Percentiles rank a stretch among this genome's conserved stretches.
These are phyloP conservation scores for Saccharomycopsis sp. DNA, from an alignment of 805 yeast species.

Conservation along the genomic window DNA sequence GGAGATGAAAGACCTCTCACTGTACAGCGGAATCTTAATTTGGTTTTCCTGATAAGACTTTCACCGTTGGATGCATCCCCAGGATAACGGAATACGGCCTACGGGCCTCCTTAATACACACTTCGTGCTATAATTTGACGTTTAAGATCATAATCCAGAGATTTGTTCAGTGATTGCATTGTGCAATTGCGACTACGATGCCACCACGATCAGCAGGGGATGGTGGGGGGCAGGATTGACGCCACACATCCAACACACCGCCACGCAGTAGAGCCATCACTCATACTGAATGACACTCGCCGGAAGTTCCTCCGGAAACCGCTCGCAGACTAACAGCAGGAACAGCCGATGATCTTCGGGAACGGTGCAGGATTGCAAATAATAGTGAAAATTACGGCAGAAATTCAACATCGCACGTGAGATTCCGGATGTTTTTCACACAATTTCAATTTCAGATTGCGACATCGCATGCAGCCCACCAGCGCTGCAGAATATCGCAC, in stretches of 20 bases:
- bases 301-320: no score
- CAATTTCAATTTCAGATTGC: background rate
- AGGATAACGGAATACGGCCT: background rate
- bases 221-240: no score
- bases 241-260: no score
- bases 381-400: background rate
- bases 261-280: no score
- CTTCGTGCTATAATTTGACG: no score
- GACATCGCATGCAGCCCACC: background rate
- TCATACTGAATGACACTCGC: no score
- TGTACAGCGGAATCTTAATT: background rate
- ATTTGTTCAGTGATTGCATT: background rate
- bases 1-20: no score
- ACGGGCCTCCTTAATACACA: no score
- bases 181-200: background rate
- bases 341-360: no score
- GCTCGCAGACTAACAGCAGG: no score
- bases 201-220: background rate
- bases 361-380: background rate
- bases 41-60: background rate
- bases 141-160: background rate
- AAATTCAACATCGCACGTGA: background rate
- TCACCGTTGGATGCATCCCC: background rate
- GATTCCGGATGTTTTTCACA: background rate
- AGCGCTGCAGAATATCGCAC: background rate